Evolutionary conservation across 768 basidiomycete species (phyloP).

Genomic region (Mycena pura): DNA sequence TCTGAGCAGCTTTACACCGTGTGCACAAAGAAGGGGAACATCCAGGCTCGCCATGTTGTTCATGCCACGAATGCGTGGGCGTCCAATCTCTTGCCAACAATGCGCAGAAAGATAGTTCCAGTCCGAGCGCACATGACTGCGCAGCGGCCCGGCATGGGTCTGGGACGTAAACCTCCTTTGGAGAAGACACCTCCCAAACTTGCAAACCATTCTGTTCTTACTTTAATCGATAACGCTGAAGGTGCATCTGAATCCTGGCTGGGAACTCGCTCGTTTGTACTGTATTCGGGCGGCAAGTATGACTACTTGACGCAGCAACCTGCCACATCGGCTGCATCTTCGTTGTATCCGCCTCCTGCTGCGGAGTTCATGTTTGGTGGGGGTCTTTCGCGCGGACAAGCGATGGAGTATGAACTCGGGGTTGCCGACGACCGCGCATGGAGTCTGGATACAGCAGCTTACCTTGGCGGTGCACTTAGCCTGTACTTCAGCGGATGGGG

Average conservation of each 20-base stretch:
- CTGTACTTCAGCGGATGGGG: constrained; percentile 48
- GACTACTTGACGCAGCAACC: constrained; percentile 62
- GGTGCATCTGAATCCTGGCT: constrained; percentile 6
- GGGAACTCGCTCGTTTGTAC: constrained; percentile 49
- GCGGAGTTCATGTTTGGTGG: constrained; percentile 57
- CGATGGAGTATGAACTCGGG: constrained; percentile 21
- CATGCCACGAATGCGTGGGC: constrained; percentile 75
- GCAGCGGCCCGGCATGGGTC: constrained; percentile 52
- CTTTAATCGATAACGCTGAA: background rate
- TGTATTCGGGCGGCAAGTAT: constrained; percentile 47
- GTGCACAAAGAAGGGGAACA: constrained; percentile 53
- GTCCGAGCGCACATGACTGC: constrained; percentile 55
- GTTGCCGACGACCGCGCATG: constrained; percentile 18
- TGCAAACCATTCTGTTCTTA: constrained; percentile 9
- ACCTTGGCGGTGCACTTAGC: constrained; percentile 55
- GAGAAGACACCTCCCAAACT: background rate
- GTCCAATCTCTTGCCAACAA: constrained; percentile 55
- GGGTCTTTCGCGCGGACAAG: constrained; percentile 38
- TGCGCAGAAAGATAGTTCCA: constrained; percentile 56
- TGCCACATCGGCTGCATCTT: background rate
- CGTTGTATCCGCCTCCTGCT: constrained; percentile 13
- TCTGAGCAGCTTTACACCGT: constrained; percentile 44
- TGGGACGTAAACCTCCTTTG: background rate
- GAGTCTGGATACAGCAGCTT: constrained; percentile 42
- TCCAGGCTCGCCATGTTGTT: constrained; percentile 55